Percentiles rank a stretch among this genome's conserved stretches.
These are phyloP conservation scores for Phytophthora tentaculata DNA, from an alignment of 352 stramenopile species.

Conservation along the genomic window DNA sequence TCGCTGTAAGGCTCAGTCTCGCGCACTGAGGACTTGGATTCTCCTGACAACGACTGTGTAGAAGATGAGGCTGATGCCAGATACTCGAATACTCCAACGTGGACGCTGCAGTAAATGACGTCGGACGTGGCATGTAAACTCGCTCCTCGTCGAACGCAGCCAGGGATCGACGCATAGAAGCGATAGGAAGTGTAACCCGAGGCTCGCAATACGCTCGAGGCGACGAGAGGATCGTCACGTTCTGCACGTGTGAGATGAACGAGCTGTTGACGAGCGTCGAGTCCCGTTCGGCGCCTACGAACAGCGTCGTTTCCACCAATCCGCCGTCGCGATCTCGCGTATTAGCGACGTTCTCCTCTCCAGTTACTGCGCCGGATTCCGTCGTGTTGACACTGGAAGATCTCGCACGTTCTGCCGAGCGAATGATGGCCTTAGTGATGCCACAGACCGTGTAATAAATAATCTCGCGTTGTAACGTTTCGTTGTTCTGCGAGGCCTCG, in stretches of 20 bases:
- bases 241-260: conserved; percentile 57
- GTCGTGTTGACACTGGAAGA: conserved; percentile 27
- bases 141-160: conserved; percentile 10
- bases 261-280: conserved; percentile 52
- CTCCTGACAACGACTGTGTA: conserved; percentile 34
- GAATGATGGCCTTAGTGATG: conserved; percentile 78
- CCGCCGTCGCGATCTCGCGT: conserved; percentile 18
- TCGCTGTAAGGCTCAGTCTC: conserved; percentile 20
- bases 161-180: conserved; percentile 18
- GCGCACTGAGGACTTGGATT: conserved; percentile 12
- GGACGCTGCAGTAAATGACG: conserved; percentile 24
- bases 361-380: conserved; percentile 4
- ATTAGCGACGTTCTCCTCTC: conserved; percentile 40
- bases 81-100: conserved; percentile 11
- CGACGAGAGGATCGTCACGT: conserved; percentile 45
- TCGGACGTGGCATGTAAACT: conserved; percentile 22
- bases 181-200: background rate
- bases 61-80: conserved; percentile 29
- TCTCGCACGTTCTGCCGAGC: conserved; percentile 47
- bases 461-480: conserved; percentile 82
- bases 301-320: conserved; percentile 41
- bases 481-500: conserved; percentile 69
- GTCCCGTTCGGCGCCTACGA: conserved; percentile 65
- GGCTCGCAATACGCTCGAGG: conserved; percentile 60
- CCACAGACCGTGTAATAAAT: conserved; percentile 86